Base-by-base conservation (phyloP, 768 basidiomycete genomes). In the Pholiota microspora region DNA sequence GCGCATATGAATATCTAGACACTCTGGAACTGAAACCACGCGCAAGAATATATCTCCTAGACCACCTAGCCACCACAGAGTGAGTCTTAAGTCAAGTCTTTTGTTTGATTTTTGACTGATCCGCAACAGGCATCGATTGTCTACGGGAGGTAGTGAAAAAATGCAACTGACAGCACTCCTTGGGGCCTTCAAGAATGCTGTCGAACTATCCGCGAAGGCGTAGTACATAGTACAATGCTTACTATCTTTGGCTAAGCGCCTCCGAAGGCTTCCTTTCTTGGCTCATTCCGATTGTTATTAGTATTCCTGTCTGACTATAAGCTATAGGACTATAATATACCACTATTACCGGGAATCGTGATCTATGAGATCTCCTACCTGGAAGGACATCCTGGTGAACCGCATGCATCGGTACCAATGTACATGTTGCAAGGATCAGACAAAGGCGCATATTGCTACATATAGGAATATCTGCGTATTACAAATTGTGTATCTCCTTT, bases 41-140 rank as follows among this genome's bases (percentile, higher is more conserved):
- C 51, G 89, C 91, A n/a, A 77, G 93, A 44, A 83, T 95, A 29
- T 98, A 97, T 65, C 77, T 99, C 7, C 72, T 99, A 18, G 97
- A 98, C 66, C 85, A 94, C 59, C 71, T 99, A 18, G 94, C 95
- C n/a, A 89, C 88, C n/a, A 89, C 85, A 51, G 97, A 99, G 95
- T 98, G 68, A 67, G 92, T 77, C 38, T 7, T 36, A 36, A 35
- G 16, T 34, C 28, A 34, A 42, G 15, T 32, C 18, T 40, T 13
- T 32, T 42, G 40, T 23, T 7, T 27, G 12, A 53, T 34, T 24
- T 45, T 2, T 42, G 47, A 48, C 32, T 13, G 12, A 46, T 31
- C 18, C 16, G 21, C 12, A 58, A 18, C 44, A 98, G 96, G 68
- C 87, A 98, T 68, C 84, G 96, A 42, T 71, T 98, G 7, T 93